phyloP scores from a whole-genome alignment of 176 grass and related monocot genomes.

The Avena eriantha region DNA sequence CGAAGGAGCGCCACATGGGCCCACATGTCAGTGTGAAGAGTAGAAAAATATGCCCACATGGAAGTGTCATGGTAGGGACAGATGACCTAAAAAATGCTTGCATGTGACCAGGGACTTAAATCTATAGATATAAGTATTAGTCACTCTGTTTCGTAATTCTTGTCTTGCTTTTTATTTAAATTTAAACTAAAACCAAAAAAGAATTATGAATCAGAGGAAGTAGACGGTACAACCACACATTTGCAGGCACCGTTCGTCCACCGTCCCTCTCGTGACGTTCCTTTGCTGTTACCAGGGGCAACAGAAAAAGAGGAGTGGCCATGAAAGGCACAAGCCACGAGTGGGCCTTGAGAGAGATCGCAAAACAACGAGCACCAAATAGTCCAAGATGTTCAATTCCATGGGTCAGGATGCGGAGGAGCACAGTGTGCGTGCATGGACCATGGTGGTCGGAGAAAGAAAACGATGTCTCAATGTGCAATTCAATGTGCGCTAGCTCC shows the following conservation, averaged over 20 bases:
- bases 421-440: not conserved
- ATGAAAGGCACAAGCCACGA: constrained; percentile 15
- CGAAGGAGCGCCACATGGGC: too few species aligned
- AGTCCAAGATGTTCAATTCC: constrained; percentile 5
- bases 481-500: not conserved
- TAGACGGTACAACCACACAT: not conserved
- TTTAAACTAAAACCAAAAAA: too few species aligned
- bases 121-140: too few species aligned
- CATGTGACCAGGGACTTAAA: too few species aligned
- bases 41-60: too few species aligned
- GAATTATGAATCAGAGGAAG: too few species aligned
- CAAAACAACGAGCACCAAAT: not conserved
- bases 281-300: constrained; percentile 4
- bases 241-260: not conserved
- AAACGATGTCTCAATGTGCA: constrained; percentile 23
- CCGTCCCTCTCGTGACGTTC: constrained; percentile 23
- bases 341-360: constrained; percentile 22
- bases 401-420: constrained; percentile 6
- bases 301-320: constrained; percentile 18
- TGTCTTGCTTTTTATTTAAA: too few species aligned
- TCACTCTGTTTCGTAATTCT: too few species aligned
- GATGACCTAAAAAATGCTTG: too few species aligned
- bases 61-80: too few species aligned
- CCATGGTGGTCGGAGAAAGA: constrained; percentile 39
- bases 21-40: too few species aligned